Base-by-base conservation (phyloP, 768 basidiomycete genomes). In the Tubosaeta sp. region DNA sequence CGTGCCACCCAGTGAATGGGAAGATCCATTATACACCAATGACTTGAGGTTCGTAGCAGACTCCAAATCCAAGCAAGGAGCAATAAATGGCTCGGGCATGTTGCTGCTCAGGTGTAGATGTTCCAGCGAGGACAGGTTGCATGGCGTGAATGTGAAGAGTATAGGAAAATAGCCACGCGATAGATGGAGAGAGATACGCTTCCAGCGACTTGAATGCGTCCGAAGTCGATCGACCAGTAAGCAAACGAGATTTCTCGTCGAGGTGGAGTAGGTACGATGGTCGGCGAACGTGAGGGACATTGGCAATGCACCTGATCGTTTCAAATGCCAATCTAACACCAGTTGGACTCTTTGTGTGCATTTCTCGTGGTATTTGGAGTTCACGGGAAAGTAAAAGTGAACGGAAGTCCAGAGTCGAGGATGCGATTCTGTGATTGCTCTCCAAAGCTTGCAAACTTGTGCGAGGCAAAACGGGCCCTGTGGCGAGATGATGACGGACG, bases 391-490 rank as follows among this genome's bases (percentile, higher is more conserved):
- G 38, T 49, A 46, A 13, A 67, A 19, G 8, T 41, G 50, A 31
- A 67, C 55, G 25, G 59, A 55, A 1, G 52, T 53, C 66, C 66
- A 67, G 3, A 67, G 56, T 17, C 13, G 27, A 3, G 60, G 54
- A 3, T 56, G 19, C 17, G 50, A 55, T 41, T 51, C 42, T 3
- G 37, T 46, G 6, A 61, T 13, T 10, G 49, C 29, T 14, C 50
- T 57, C 66, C 66, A 67, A 17, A 38, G 32, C 4, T 51, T 45
- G 49, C 62, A 65, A 31, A 67, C 54, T 14, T 51, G 52, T 6
- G 41, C 39, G 29, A 67, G 58, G 46, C 14, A 47, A 32, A 53
- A 48, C 1, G 57, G 55, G 6, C 52, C 53, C 3, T 48, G 55
- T 0, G 47, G 42, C 9, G 31, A 12, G 4, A 34, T 1, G 25